Base-by-base conservation (phyloP, 2,329 filamentous ascomycete genomes). In the Paraphoma sp. region DNA sequence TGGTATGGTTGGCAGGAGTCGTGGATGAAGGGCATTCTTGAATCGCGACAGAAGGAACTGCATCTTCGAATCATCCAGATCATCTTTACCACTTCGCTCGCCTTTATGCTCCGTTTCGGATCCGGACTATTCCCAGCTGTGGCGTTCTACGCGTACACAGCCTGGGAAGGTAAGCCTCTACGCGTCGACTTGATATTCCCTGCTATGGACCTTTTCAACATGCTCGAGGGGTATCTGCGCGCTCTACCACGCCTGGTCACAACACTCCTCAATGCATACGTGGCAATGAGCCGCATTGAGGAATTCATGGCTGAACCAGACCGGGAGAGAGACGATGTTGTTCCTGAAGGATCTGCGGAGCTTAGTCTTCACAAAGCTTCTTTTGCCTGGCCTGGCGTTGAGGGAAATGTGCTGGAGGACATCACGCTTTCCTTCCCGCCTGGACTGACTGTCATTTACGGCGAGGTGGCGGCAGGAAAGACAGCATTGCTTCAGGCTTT, bases 231-330 rank as follows among this genome's bases (percentile, higher is more conserved):
- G 1, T 91, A 87, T 57, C 79, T 97, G 47, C 87, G 88, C 53
- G 89, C 93, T 50, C 78, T 96, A 0, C 93, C 93, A 2, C 82
- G 86, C 30, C 79, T 96, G 9, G 87, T 96, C 43, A 92, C 90
- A 0, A 85, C 89, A 0, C 78, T 94, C 4, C 83, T 96, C 62
- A 96, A 96, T 67, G 91, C 92, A 0, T 88, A 86, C n/a, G 89
- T 97, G 16, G 90, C 93, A 0, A 86, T 96, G 60, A 86, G 85
- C 8, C 88, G 93, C 62, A 92, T 97, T 17, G 90, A 96, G 67
- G 84, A 86, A 18, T 97, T 96, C 77, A 96, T 97, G 91, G 80
- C 82, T 0, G 93, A 97, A 74, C 91, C 91, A 0, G 87, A 97
- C 68, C 92, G 92, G 64, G 84, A 86, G 30, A 81, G 84, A 29